Evolutionary conservation across 768 basidiomycete species (phyloP).

Genomic region (Fomitopsis pulvina): DNA sequence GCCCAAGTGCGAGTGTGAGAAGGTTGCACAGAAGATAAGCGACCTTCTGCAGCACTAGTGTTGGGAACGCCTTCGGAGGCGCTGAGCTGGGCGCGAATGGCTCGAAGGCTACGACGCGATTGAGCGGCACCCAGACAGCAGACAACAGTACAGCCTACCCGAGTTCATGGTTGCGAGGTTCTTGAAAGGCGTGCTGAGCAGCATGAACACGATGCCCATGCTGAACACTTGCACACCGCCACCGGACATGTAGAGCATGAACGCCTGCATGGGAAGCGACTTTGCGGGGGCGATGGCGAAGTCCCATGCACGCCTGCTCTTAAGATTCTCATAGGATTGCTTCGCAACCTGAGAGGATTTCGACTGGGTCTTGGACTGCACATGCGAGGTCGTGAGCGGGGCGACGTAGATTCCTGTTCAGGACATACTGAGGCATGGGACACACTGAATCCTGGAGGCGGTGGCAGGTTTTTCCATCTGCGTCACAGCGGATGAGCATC

Average conservation of each 20-base stretch:
- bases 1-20: slow-evolving; percentile 71
- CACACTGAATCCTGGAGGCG: slow-evolving; percentile 64
- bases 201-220: slow-evolving; percentile 94
- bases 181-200: slow-evolving; percentile 81
- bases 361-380: slow-evolving; percentile 36
- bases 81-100: slow-evolving; percentile 58
- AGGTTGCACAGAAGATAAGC: slow-evolving; percentile 69
- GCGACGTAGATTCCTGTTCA: background rate
- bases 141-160: slow-evolving; percentile 39
- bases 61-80: slow-evolving; percentile 39
- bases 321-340: slow-evolving; percentile 57
- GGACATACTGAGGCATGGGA: slow-evolving; percentile 29
- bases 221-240: slow-evolving; percentile 95
- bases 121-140: background rate
- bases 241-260: slow-evolving; percentile 99
- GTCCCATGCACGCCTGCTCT: slow-evolving; percentile 81
- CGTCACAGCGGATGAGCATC: background rate
- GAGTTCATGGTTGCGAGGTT: slow-evolving; percentile 74
- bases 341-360: slow-evolving; percentile 29
- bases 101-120: slow-evolving; percentile 49
- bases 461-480: slow-evolving; percentile 59
- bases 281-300: slow-evolving; percentile 82
- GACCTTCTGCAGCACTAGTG: slow-evolving; percentile 64
- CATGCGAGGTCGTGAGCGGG: background rate
- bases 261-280: slow-evolving; percentile 91